A percentile compares a stretch with the other conserved stretches of the same genome.
phyloP scores from a whole-genome alignment of 2,329 filamentous ascomycete genomes.

The Pseudogymnoascus sp. region DNA sequence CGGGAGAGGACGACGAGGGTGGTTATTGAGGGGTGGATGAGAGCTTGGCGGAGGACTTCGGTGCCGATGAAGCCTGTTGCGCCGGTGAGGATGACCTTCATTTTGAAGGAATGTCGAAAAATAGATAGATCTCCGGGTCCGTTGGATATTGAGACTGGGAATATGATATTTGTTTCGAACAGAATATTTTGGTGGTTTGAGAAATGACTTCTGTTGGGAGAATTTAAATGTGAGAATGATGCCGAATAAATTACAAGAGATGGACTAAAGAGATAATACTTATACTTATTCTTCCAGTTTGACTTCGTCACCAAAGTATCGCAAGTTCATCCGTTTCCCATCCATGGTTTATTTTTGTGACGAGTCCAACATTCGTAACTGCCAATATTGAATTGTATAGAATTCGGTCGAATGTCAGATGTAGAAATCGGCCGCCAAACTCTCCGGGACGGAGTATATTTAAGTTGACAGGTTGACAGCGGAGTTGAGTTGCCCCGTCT shows the following conservation, averaged over 20 bases:
- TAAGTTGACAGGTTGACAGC: not conserved
- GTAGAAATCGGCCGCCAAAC: not conserved
- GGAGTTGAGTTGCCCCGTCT: not conserved
- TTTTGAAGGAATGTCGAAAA: constrained; percentile 20
- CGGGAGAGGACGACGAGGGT: constrained; percentile 43
- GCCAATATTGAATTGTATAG: not conserved
- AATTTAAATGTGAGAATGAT: not conserved
- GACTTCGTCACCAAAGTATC: not conserved
- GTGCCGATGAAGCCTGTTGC: constrained; percentile 47
- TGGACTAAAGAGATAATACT: not conserved
- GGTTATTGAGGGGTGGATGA: constrained; percentile 41
- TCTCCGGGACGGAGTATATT: not conserved
- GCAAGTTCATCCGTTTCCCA: not conserved
- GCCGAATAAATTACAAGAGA: not conserved
- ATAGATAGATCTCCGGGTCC: not conserved
- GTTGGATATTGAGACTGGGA: not conserved
- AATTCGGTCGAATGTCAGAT: not conserved
- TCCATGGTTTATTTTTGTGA: not conserved
- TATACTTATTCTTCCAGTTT: not conserved
- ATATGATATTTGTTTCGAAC: not conserved
- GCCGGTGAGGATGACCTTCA: constrained; percentile 53
- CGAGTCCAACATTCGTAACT: not conserved
- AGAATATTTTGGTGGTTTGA: not conserved
- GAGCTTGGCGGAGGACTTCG: constrained; percentile 43
- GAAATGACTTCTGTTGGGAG: not conserved